phyloP scores from a whole-genome alignment of 164 flowering plant species.

The Umbellularia californica region DNA sequence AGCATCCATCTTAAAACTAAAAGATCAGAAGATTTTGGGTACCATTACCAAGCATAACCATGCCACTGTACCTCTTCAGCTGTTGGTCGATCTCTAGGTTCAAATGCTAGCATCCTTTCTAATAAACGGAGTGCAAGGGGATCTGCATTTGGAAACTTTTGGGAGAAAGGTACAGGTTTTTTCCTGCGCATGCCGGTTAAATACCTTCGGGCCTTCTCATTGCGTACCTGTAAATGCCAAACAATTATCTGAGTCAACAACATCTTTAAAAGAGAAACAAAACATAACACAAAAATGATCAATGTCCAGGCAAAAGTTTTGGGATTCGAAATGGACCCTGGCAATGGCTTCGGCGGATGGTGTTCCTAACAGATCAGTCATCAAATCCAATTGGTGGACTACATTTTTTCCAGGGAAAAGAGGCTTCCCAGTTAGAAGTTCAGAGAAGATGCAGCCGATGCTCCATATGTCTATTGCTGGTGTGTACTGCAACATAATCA shows the following conservation, averaged over 20 bases:
- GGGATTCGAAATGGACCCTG: constrained; percentile 48
- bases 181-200: constrained; percentile 92
- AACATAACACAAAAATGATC: background rate
- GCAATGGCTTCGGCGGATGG: constrained; percentile 88
- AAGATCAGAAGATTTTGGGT: background rate
- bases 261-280: background rate
- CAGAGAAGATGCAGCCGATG: constrained; percentile 97
- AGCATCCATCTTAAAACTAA: constrained; percentile 3
- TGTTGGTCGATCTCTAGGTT: constrained; percentile 86
- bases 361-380: constrained; percentile 92
- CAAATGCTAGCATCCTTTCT: constrained; percentile 96
- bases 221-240: constrained; percentile 58
- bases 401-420: constrained; percentile 98
- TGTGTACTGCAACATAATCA: constrained; percentile 63
- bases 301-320: background rate
- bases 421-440: constrained; percentile 92
- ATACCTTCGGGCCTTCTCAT: constrained; percentile 96
- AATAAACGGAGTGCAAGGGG: constrained; percentile 87
- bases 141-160: constrained; percentile 90
- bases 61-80: constrained; percentile 78
- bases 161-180: constrained; percentile 76
- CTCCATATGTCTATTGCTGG: constrained; percentile 99
- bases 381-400: constrained; percentile 92
- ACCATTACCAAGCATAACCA: constrained; percentile 3
- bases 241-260: background rate